phyloP scores from a whole-genome alignment of 176 grass and related monocot species.

The Avena atlantica region DNA sequence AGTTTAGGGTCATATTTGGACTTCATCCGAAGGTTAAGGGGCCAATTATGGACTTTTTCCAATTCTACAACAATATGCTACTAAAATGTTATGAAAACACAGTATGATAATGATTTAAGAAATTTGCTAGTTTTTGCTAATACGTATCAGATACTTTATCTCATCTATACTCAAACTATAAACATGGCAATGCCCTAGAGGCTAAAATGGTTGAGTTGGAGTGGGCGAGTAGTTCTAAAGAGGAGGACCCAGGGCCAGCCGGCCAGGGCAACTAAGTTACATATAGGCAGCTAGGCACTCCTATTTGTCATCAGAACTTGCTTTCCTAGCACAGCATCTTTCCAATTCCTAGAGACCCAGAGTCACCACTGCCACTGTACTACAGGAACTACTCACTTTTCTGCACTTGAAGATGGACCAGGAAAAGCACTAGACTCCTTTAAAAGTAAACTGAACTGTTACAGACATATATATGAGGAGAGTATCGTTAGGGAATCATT shows the following conservation, averaged over 20 bases:
- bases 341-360: not conserved
- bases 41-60: too few species aligned
- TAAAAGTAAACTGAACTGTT: not conserved
- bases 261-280: not conserved
- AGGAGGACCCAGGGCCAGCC: not conserved
- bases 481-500: not conserved
- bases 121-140: not conserved
- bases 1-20: too few species aligned
- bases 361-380: not conserved
- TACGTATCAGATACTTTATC: not conserved
- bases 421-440: not conserved
- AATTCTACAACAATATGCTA: not conserved
- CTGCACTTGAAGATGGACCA: not conserved
- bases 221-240: conserved; percentile 14
- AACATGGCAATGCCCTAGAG: not conserved
- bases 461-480: not conserved
- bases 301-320: not conserved
- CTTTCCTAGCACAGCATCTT: not conserved
- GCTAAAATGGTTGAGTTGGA: not conserved
- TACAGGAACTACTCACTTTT: conserved; percentile 4
- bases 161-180: not conserved
- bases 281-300: not conserved
- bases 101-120: not conserved
- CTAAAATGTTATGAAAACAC: not conserved
- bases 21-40: too few species aligned